Base-by-base conservation (phyloP, 2,329 filamentous ascomycete genomes). In the Aspergillus melleus region DNA sequence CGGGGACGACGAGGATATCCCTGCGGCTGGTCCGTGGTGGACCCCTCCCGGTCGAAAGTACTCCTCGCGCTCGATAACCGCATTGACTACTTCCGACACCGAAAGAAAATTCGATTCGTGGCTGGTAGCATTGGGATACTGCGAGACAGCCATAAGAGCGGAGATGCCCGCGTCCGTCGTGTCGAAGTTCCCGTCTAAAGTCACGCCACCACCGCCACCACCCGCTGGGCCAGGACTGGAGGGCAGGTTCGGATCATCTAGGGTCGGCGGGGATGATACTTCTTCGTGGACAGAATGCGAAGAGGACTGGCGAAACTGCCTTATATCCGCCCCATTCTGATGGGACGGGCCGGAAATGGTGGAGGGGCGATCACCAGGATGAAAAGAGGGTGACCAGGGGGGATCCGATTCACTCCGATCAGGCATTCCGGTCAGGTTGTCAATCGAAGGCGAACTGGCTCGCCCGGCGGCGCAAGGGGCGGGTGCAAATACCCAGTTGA, bases 141-240 rank as follows among this genome's bases (percentile, higher is more conserved):
- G 70, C 19, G 69, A 66, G 11, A 73, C 66, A 8, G 70, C 69
- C 55, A 70, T 68, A 16, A 74, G 64, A 55, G 71, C 71, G 46
- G 72, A 69, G 44, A 72, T 57, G 6, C 65, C 68, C 36, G 67
- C 60, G 52, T 68, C 64, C 11, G 47, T 59, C 29, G 58, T 56
- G 65, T 52, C 52, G 46, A 54, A 47, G 52, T 47, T 16, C 12
- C 20, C 53, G 12, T 55, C 39, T 26, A 55, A 19, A 8, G 53
- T 44, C 5, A 55, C 53, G 26, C 53, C 53, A 20, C 26, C 26
- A 29, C 32, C 32, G 32, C 11, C 32, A 36, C 36, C 36, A 42
- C 53, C 42, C 9, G 53, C 12, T 42, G n/a, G n/a, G 36, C 44
- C 53, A 12, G 53, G 53, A 14, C 39, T 42, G 16, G 24, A 49